Conservation (phyloP, 164 flowering plant species). For the Piper longum region DNA sequence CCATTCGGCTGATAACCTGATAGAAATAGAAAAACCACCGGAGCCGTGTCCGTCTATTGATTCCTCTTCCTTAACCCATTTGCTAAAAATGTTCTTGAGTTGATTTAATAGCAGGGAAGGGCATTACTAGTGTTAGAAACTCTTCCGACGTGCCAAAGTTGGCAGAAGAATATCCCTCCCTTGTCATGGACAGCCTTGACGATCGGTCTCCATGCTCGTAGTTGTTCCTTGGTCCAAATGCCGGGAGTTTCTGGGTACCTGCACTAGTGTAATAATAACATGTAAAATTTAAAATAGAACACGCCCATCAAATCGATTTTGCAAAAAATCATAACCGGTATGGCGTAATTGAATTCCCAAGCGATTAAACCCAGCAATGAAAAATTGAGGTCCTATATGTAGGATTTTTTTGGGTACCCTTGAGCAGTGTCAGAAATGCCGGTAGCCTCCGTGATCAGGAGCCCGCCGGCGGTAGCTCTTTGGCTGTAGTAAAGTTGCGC, state of each 20-base stretch:
- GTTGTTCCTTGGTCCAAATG: slow-evolving; percentile 23
- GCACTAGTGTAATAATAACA: neutral
- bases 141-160: slow-evolving; percentile 22
- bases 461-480: slow-evolving; percentile 41
- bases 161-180: slow-evolving; percentile 21
- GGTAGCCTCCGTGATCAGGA: slow-evolving; percentile 42
- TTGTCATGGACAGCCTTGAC: slow-evolving; percentile 25
- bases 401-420: slow-evolving; percentile 20
- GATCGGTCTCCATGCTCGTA: slow-evolving; percentile 23
- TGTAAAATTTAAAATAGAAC: too few species aligned
- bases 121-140: slow-evolving; percentile 14
- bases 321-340: neutral
- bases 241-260: slow-evolving; percentile 21
- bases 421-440: slow-evolving; percentile 43
- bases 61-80: too few species aligned
- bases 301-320: neutral
- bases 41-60: too few species aligned
- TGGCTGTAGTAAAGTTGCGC: slow-evolving; percentile 47
- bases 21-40: neutral
- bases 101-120: too few species aligned
- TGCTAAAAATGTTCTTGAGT: too few species aligned
- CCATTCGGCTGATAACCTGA: slow-evolving; percentile 36
- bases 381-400: neutral
- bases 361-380: neutral
- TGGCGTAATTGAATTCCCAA: neutral